phyloP scores from a whole-genome alignment of 768 basidiomycete genomes.

The Tephrocybe sp. region DNA sequence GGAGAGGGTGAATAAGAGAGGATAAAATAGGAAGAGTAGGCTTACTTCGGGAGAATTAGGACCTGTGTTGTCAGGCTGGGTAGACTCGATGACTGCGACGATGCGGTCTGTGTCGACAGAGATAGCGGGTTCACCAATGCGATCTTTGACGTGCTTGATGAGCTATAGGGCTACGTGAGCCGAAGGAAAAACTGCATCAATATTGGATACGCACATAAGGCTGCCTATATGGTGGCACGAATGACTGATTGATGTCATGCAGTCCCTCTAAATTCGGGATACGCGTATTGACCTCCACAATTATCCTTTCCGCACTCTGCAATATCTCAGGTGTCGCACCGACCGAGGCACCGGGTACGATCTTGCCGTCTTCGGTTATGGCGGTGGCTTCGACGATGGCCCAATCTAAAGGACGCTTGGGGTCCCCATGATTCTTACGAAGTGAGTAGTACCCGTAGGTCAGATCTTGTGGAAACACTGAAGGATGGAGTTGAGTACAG shows the following conservation, averaged over 20 bases:
- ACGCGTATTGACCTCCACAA: slow-evolving; percentile 48
- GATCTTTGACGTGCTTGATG: slow-evolving; percentile 40
- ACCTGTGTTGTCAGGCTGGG: slow-evolving; percentile 43
- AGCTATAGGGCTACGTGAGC: slow-evolving; percentile 23
- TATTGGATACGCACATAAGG: slow-evolving; percentile 31
- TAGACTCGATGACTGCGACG: slow-evolving; percentile 41
- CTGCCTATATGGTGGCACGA: slow-evolving; percentile 40
- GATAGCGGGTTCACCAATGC: slow-evolving; percentile 44
- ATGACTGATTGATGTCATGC: slow-evolving; percentile 47
- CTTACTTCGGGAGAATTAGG: slow-evolving; percentile 41
- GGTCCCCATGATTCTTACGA: slow-evolving; percentile 41
- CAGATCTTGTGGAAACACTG: slow-evolving; percentile 50
- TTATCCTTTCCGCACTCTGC: slow-evolving; percentile 46
- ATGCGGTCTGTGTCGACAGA: slow-evolving; percentile 48
- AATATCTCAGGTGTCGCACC: slow-evolving; percentile 48
- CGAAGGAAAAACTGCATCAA: neutral
- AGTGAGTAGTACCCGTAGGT: slow-evolving; percentile 47
- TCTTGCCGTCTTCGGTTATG: slow-evolving; percentile 45
- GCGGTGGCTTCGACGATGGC: slow-evolving; percentile 50
- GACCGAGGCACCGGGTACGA: slow-evolving; percentile 46
- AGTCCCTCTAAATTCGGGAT: slow-evolving; percentile 46
- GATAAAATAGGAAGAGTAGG: neutral
- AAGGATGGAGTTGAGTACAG: neutral
- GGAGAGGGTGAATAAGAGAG: neutral
- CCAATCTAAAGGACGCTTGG: slow-evolving; percentile 44